Evolutionary conservation across 495 filamentous ascomycete species (phyloP).

Genomic region (Annulohypoxylon bovei): DNA sequence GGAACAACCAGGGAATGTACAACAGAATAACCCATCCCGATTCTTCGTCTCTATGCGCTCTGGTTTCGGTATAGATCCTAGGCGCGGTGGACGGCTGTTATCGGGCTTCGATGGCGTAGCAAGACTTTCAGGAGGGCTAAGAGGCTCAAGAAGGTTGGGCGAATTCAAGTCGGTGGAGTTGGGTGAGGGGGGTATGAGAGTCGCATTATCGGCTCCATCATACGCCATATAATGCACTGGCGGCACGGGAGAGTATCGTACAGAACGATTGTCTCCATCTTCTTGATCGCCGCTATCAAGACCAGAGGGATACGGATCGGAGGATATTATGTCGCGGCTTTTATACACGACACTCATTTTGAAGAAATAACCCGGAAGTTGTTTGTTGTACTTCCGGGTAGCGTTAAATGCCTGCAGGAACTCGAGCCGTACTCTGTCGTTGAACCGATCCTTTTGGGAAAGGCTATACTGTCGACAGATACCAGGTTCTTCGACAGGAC

Average conservation of each 20-base stretch:
- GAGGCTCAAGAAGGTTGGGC: constrained; percentile 12
- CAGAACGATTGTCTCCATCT: constrained; percentile 6
- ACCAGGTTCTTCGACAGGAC: background rate
- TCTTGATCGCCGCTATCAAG: constrained; percentile 16
- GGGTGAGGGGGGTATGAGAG: constrained; percentile 31
- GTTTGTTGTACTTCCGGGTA: constrained; percentile 30
- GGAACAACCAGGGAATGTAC: constrained; percentile 69
- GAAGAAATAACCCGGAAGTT: constrained; percentile 22
- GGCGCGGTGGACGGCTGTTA: constrained; percentile 40
- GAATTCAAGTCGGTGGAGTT: constrained; percentile 22
- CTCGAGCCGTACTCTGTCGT: constrained; percentile 25
- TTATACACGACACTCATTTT: constrained; percentile 58
- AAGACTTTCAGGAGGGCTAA: constrained; percentile 22
- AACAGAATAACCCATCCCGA: constrained; percentile 73
- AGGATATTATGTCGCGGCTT: constrained; percentile 50
- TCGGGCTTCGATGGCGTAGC: background rate
- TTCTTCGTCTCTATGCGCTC: constrained; percentile 64
- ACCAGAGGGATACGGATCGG: constrained; percentile 48
- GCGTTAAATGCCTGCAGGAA: constrained; percentile 39
- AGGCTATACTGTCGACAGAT: constrained; percentile 39
- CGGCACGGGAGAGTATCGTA: constrained; percentile 14
- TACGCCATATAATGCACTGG: constrained; percentile 34
- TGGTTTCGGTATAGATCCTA: constrained; percentile 61
- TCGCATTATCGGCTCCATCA: constrained; percentile 14
- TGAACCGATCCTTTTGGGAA: constrained; percentile 27